Evolutionary conservation across 805 yeast species (phyloP).

Genomic region (Grigorovia transvaalensis): DNA sequence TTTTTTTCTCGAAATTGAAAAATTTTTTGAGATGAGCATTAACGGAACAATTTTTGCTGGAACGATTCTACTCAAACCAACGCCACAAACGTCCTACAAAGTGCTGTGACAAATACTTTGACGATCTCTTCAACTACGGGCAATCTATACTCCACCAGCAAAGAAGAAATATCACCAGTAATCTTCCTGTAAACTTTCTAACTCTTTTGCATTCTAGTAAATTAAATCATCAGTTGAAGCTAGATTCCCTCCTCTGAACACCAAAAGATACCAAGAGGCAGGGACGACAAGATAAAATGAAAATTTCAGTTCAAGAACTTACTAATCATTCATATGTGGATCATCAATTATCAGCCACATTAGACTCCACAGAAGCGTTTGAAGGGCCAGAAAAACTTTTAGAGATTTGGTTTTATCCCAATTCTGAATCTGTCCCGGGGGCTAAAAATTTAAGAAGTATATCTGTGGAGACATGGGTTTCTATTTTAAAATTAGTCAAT

Average conservation of each 20-base stretch:
- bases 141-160: too few relatives aligned
- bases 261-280: not conserved
- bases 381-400: conserved; percentile 95
- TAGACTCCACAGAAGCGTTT: conserved; percentile 86
- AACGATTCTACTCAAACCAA: not conserved
- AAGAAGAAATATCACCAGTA: too few relatives aligned
- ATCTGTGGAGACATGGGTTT: conserved; percentile 58
- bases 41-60: not conserved
- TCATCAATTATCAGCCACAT: conserved; percentile 62
- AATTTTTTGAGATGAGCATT: not conserved
- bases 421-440: conserved; percentile 27
- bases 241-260: too few relatives aligned
- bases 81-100: not conserved
- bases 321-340: conserved; percentile 49
- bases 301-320: conserved; percentile 26
- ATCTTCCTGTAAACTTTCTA: too few relatives aligned
- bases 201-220: too few relatives aligned
- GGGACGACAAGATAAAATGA: conserved; percentile 19
- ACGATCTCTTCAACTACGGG: not conserved
- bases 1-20: not conserved
- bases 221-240: too few relatives aligned
- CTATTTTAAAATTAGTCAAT: conserved; percentile 66
- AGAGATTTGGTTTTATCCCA: conserved; percentile 77
- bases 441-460: conserved; percentile 49
- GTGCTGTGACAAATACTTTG: not conserved